Base-by-base conservation (phyloP, 441 rosid species). In the Raphanus hybrid region DNA sequence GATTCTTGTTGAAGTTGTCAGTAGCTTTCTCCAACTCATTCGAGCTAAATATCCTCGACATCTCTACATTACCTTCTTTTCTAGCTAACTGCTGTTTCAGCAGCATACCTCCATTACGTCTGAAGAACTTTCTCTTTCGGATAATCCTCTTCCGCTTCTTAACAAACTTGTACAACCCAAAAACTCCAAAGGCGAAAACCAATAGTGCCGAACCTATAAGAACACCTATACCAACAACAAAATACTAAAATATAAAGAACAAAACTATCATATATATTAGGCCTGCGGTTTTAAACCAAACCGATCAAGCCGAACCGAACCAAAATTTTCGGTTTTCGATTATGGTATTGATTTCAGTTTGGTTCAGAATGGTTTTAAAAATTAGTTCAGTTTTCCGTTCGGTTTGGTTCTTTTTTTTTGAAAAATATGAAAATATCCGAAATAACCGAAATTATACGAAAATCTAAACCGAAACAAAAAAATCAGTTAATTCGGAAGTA, bases 11-110 rank as follows among this genome's bases (percentile, higher is more conserved):
- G 1, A 73, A 86, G 52, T 83, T 82, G 57, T 84, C 81, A 0
- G 88, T 86, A 5, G 86, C 92, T 60, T 71, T 82, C 39, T 84
- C 60, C 9, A 86, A 80, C 68, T 86, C 88, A 1, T 67, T 75
- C 0, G 75, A 80, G 8, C 65, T 74, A 61, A 84, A 86, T 64
- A 88, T 85, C 74, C 59, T 84, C 11, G 84, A 64, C 16, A 0
- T 78, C 58, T 80, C 86, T 29, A 6, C 71, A 6, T 76, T 65
- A 14, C 74, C 81, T 55, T 62, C 77, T 0, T 59, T 70, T 43
- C 65, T 52, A 6, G 82, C 73, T 52, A 88, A 74, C 14, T 75
- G 71, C 16, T 82, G 81, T 43, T 80, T 67, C 50, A 86, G 32
- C 60, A 83, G 9, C 55, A 80, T 7, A 14, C 89, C 87, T 6